These are phyloP conservation scores for Ceratorhiza oryzae-sativae DNA, from an alignment of 1,284 basidiomycete species.

Conservation along the genomic window DNA sequence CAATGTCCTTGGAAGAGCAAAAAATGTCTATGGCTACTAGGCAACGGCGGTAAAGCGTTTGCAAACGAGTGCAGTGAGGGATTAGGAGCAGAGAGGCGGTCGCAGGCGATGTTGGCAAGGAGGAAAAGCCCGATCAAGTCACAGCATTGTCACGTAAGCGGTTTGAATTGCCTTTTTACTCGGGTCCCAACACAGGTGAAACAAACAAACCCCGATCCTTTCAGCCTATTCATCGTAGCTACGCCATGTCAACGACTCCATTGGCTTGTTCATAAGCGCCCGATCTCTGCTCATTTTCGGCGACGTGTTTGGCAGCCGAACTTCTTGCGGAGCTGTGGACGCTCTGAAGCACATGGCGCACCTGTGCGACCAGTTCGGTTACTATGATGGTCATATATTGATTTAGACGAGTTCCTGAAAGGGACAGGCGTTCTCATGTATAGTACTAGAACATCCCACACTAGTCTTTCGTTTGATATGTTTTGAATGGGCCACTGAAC, in stretches of 20 bases:
- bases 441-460: background rate
- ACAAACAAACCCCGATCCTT: conserved; percentile 1
- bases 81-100: background rate
- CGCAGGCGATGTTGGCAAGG: conserved; percentile 18
- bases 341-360: conserved; percentile 15
- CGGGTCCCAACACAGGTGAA: background rate
- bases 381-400: conserved; percentile 3
- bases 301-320: background rate
- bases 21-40: conserved; percentile 9
- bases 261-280: too few relatives aligned
- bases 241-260: conserved; percentile 1
- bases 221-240: background rate
- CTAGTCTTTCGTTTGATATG: conserved; percentile 1
- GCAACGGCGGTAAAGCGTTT: conserved; percentile 17
- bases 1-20: conserved; percentile 12
- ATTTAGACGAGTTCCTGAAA: background rate
- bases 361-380: background rate
- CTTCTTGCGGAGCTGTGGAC: background rate
- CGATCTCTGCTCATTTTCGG: background rate
- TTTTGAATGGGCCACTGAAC: conserved; percentile 6
- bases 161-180: conserved; percentile 14
- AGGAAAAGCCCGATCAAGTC: conserved; percentile 13
- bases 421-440: background rate
- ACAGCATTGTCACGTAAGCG: conserved; percentile 10
- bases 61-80: conserved; percentile 19